Evolutionary conservation across 768 basidiomycete species (phyloP).

Genomic region (Phlebiopsis gigantea): DNA sequence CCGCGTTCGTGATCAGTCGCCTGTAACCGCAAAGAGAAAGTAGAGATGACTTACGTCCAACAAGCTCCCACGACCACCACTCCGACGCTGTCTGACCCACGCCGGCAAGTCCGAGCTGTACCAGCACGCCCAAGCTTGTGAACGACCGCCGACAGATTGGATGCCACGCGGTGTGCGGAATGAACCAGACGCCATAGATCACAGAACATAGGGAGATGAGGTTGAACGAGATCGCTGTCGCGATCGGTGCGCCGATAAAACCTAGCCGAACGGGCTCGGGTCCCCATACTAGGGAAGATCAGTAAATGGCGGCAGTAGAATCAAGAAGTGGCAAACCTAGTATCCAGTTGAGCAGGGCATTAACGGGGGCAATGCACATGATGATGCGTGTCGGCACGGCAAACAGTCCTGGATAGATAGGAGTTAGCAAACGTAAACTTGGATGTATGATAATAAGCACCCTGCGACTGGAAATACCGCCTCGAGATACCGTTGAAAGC

Average conservation of each 20-base stretch:
- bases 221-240: constrained; percentile 86
- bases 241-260: constrained; percentile 89
- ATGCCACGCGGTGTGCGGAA: constrained; percentile 77
- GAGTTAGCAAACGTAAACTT: constrained; percentile 1
- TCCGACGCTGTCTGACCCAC: constrained; percentile 83
- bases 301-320: not conserved
- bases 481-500: constrained; percentile 51
- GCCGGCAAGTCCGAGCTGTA: constrained; percentile 77
- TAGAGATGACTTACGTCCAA: constrained; percentile 39
- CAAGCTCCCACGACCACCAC: constrained; percentile 97
- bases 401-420: constrained; percentile 81
- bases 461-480: constrained; percentile 82
- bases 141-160: constrained; percentile 64
- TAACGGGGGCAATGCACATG: constrained; percentile 78
- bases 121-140: constrained; percentile 59
- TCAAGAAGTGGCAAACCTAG: constrained; percentile 48
- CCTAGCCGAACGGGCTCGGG: constrained; percentile 74
- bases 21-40: not conserved
- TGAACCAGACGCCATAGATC: constrained; percentile 55
- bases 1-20: not conserved
- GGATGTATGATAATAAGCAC: no score
- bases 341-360: constrained; percentile 75
- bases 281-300: constrained; percentile 64
- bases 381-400: constrained; percentile 81
- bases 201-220: constrained; percentile 64